Base-by-base conservation (phyloP, 2,329 filamentous ascomycete species). In the Aspergillus tubingensis region DNA sequence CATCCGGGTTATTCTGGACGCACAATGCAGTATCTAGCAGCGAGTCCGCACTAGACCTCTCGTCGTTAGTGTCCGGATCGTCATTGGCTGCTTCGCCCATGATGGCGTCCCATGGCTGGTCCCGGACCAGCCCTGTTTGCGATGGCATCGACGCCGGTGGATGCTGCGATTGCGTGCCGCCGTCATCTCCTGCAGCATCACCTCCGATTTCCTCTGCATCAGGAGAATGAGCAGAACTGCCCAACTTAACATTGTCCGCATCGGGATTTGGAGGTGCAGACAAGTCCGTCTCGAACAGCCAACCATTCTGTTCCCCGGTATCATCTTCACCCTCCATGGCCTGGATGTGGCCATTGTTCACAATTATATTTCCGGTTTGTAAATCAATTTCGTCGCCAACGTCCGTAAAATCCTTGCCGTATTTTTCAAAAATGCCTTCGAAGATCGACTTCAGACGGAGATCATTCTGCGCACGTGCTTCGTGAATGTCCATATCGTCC, bases 301-400 rank as follows among this genome's bases (percentile, higher is more conserved):
- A 57, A 41, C 41, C 62, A n/a, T 54, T 60, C 8, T 62, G 49
- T 44, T 69, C 59, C 7, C 58, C 58, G 5, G 61, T 53, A 43
- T 61, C 55, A 38, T 56, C 53, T 15, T 69, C 66, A 11, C 70
- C 85, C n/a, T 63, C 58, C 54, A 63, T 58, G 15, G 39, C 74
- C 54, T 84, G 74, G 55, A 97, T 74, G 77, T 98, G 95, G 0
- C 95, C 94, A 80, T 96, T 95, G 75, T 98, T 85, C 58, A 97
- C 88, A n/a, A 96, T 83, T 50, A 98, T 87, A 60, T 91, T 82
- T 57, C 91, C 92, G 0, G 91, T 94, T 53, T 82, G 81, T 59
- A 96, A 81, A 74, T 98, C 91, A 69, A 98, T 92, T 77, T 96
- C 92, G 75, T 98, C 94, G 57, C 89, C 92, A 54, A 94, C 83